These are phyloP conservation scores for Stephania cephalantha DNA, from an alignment of 164 flowering plant genomes.

Conservation along the genomic window DNA sequence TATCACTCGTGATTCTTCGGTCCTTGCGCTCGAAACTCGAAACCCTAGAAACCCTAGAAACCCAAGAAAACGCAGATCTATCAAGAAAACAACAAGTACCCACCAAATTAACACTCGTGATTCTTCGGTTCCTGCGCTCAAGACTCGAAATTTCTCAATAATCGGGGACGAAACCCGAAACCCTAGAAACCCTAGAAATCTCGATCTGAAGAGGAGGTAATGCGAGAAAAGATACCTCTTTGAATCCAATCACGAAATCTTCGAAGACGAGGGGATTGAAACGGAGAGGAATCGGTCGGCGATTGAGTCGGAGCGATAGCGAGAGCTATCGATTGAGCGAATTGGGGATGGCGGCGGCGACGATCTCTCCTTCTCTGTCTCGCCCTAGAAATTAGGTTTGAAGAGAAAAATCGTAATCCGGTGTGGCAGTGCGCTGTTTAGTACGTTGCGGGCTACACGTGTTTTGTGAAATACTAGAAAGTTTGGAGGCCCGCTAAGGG, in stretches of 20 bases:
- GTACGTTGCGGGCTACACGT: too few species aligned
- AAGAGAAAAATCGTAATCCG: too few species aligned
- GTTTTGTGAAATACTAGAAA: too few species aligned
- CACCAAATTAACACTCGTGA: neutral
- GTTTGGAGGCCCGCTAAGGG: too few species aligned
- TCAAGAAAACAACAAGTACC: neutral
- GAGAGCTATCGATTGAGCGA: too few species aligned
- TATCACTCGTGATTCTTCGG: neutral
- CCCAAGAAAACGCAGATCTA: neutral
- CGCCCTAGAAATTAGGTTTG: too few species aligned
- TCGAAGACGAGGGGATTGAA: neutral
- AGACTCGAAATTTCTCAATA: neutral
- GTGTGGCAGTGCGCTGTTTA: too few species aligned
- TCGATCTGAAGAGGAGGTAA: neutral
- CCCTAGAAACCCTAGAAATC: neutral
- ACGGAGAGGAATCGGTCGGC: too few species aligned
- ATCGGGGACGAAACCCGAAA: slow-evolving; percentile 1
- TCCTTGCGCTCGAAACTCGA: neutral
- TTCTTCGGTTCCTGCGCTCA: neutral
- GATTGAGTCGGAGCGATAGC: neutral
- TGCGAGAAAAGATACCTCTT: neutral
- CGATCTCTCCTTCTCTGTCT: too few species aligned
- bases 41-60: neutral
- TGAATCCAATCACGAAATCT: neutral
- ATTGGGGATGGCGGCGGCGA: too few species aligned